phyloP scores from a whole-genome alignment of 495 filamentous ascomycete species.

The Lasiosphaeris hirsuta region DNA sequence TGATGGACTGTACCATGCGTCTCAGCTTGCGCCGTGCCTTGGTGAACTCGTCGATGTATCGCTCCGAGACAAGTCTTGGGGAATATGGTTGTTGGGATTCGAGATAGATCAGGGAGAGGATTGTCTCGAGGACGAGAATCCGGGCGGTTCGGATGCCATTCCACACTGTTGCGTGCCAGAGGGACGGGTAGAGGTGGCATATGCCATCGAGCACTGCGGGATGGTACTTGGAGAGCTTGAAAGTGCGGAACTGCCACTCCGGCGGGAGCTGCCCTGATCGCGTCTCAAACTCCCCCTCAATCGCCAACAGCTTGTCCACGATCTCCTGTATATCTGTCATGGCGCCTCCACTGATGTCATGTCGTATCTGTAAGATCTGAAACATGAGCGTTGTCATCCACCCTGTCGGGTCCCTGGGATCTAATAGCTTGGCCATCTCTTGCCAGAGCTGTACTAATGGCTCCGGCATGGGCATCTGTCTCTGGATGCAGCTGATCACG shows the following conservation, averaged over 20 bases:
- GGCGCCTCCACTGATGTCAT: slow-evolving; percentile 35
- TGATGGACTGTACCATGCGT: slow-evolving; percentile 38
- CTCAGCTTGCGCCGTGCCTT: slow-evolving; percentile 32
- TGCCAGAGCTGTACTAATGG: slow-evolving; percentile 37
- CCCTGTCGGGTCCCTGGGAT: slow-evolving; percentile 25
- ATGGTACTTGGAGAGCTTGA: slow-evolving; percentile 33
- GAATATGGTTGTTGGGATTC: slow-evolving; percentile 13
- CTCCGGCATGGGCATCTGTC: slow-evolving; percentile 35
- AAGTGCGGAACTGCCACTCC: slow-evolving; percentile 31
- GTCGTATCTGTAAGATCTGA: slow-evolving; percentile 46
- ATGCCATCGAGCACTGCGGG: slow-evolving; percentile 44
- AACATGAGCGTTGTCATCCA: slow-evolving; percentile 32
- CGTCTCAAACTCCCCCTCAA: slow-evolving; percentile 51
- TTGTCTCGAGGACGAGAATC: slow-evolving; percentile 56
- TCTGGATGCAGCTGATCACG: slow-evolving; percentile 41
- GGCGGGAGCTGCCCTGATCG: slow-evolving; percentile 41
- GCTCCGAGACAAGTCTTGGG: slow-evolving; percentile 9
- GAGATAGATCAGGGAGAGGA: slow-evolving; percentile 34
- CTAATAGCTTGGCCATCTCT: slow-evolving; percentile 24
- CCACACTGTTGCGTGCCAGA: slow-evolving; percentile 53
- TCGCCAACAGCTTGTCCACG: slow-evolving; percentile 42
- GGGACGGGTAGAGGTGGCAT: slow-evolving; percentile 53
- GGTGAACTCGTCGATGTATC: slow-evolving; percentile 25
- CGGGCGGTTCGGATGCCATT: slow-evolving; percentile 55
- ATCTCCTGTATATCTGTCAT: slow-evolving; percentile 43